These are phyloP conservation scores for Tolypocladium tundrense DNA, from an alignment of 2,329 filamentous ascomycete genomes.

Conservation along the genomic window DNA sequence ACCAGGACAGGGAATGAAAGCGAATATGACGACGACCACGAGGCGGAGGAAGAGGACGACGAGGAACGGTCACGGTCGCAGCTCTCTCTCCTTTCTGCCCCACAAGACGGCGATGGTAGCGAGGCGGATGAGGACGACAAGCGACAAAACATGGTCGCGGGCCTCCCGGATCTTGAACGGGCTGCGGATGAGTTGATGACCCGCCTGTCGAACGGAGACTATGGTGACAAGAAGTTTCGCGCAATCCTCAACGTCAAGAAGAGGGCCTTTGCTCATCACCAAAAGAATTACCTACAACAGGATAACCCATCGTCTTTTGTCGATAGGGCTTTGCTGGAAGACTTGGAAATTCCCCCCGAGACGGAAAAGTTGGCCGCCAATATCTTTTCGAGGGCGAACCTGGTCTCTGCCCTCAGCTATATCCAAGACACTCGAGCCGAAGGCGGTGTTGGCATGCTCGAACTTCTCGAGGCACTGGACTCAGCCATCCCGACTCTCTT, in stretches of 20 bases:
- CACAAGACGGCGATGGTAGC: neutral
- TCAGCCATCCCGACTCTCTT: constrained; percentile 19
- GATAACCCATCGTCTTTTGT: constrained; percentile 14
- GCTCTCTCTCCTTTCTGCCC: neutral
- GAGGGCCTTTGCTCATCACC: neutral
- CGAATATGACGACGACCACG: neutral
- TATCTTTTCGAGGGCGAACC: constrained; percentile 22
- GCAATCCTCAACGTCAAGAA: neutral
- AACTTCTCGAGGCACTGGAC: constrained; percentile 22
- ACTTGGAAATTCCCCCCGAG: neutral
- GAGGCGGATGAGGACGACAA: neutral
- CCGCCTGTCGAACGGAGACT: neutral
- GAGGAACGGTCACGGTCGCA: neutral
- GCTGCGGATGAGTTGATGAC: constrained; percentile 3
- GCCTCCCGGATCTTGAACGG: constrained; percentile 1
- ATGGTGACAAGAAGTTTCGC: neutral
- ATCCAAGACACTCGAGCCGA: constrained; percentile 8
- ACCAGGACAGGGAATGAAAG: neutral
- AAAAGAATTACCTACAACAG: neutral
- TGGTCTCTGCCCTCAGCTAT: constrained; percentile 21
- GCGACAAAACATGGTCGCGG: neutral
- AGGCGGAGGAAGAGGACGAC: neutral
- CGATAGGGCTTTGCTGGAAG: constrained; percentile 11
- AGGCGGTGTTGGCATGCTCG: constrained; percentile 6
- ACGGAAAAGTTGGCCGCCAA: neutral